Evolutionary conservation across 192 early-diverging fungal genomes (phyloP), one percentile per base, ranked within the genome.

Genomic region (Podila epigama): DNA sequence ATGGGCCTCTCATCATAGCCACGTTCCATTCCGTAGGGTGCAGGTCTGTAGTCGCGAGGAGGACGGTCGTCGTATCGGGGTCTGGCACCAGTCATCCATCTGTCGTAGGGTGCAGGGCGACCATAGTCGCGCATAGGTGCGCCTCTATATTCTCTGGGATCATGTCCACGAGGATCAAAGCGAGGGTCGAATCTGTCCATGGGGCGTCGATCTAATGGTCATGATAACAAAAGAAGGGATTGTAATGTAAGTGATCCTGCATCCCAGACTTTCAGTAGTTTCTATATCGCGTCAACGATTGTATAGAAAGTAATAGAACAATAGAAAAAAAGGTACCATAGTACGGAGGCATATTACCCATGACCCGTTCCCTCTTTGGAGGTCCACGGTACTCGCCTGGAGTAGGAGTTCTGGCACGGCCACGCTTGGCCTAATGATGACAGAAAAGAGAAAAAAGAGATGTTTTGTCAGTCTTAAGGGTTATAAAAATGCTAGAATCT

Each of bases 331-430:
- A 51, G 58, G 61, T 79, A 70, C 59, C 68, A 63, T 62, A 58
- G n/a, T 20, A 31, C 41, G 65, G 39, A 54, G 62, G 48, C 62
- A 54, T 58, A 58, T 55, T 78, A 79, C 85, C 79, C 63, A 59
- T 29, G 64, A 51, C 60, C 65, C 79, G 61, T 58, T 83, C 73
- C 54, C 89, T 73, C 58, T 91, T 91, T 51, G 90, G 90, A 37
- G 92, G 91, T 25, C 92, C 92, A 70, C 86, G 85, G 82, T 94
- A 94, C 27, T 85, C 86, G 16, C 92, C 92, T 51, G 92, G 92
- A 50, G 92, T 94, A 33, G 92, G 92, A 28, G 91, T 90, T 56
- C 92, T 81, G 7, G 92, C 85, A 51, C 87, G 69, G 41, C 80
- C 70, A 42, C 92, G 83, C 58, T 88, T 89, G 37, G 92, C 92